Percentiles rank a stretch among this genome's conserved stretches.
Evolutionary conservation across 108 stramenopile genomes (phyloP).

Genomic region (Hondaea fermentalgiana): DNA sequence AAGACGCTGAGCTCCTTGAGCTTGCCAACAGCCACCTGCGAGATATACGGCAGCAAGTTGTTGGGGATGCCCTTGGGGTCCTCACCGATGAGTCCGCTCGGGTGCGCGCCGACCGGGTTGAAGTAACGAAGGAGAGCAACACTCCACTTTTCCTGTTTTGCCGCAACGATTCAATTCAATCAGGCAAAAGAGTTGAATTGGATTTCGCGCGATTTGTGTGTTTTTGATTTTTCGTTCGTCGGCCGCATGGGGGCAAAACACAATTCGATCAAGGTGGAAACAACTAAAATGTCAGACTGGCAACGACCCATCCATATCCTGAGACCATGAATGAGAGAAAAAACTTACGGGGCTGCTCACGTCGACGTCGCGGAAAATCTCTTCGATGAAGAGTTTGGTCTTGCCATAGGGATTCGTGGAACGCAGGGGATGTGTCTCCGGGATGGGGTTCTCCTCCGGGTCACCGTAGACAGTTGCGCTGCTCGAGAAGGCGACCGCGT

Average conservation of each 20-base stretch:
- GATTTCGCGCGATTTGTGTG: too few species aligned
- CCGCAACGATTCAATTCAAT: too few species aligned
- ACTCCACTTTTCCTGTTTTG: slow-evolving; percentile 49
- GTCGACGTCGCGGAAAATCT: slow-evolving; percentile 81
- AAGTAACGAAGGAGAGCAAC: slow-evolving; percentile 89
- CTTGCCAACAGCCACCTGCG: slow-evolving; percentile 92
- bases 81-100: slow-evolving; percentile 89
- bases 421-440: slow-evolving; percentile 72
- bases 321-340: background rate
- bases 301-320: too few species aligned
- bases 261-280: too few species aligned
- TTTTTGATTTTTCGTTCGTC: background rate
- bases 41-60: slow-evolving; percentile 95
- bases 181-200: too few species aligned
- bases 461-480: slow-evolving; percentile 96
- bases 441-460: slow-evolving; percentile 73
- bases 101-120: slow-evolving; percentile 96
- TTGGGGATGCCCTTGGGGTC: slow-evolving; percentile 95
- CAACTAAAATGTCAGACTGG: too few species aligned
- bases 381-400: slow-evolving; percentile 98
- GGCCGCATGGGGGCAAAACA: background rate
- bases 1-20: slow-evolving; percentile 85
- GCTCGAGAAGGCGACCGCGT: slow-evolving; percentile 77
- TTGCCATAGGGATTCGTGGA: slow-evolving; percentile 95
- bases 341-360: slow-evolving; percentile 37